A percentile compares a stretch with the other conserved stretches of the same genome.
phyloP scores from a whole-genome alignment of 257 asterid species.

The Solanum sejunctum region DNA sequence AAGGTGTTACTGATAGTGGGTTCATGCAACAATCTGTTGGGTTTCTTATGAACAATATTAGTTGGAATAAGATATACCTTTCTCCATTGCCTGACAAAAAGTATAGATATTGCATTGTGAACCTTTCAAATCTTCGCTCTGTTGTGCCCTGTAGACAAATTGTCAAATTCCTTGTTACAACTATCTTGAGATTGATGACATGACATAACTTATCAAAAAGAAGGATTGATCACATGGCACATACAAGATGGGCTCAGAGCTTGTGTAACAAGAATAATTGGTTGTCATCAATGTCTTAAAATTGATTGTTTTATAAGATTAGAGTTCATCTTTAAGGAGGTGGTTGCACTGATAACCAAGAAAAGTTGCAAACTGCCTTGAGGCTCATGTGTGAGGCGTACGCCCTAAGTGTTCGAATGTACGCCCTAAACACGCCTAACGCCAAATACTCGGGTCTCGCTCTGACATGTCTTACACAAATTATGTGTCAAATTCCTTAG shows the following conservation, averaged over 20 bases:
- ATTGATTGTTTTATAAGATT: neutral
- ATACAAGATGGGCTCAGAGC: neutral
- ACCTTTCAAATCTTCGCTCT: neutral
- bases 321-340: neutral
- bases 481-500: neutral
- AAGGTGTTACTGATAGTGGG: neutral
- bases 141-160: neutral
- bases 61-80: neutral
- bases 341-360: neutral
- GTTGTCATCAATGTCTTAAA: neutral
- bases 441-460: neutral
- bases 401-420: neutral
- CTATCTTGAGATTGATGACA: neutral
- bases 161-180: neutral
- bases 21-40: neutral
- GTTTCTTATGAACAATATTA: neutral
- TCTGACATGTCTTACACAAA: neutral
- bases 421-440: neutral
- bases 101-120: neutral
- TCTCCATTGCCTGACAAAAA: neutral
- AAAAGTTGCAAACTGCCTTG: neutral
- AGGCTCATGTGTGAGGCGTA: neutral
- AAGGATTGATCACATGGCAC: neutral
- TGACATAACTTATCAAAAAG: neutral
- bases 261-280: neutral